Conservation (phyloP, 1,139 yeast species). For the Chernovozyma aurita region DNA sequence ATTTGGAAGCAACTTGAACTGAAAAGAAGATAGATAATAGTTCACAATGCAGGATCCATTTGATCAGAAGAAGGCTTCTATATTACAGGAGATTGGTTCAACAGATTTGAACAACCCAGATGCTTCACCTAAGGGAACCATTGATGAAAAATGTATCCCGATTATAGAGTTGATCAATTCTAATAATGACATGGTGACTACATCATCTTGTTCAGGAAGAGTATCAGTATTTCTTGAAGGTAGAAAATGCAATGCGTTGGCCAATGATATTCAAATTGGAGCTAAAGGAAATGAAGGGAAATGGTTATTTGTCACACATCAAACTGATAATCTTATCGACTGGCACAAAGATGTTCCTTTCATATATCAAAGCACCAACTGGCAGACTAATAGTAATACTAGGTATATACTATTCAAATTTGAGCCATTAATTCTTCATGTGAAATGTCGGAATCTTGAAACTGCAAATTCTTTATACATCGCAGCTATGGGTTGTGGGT, state of each 20-base stretch:
- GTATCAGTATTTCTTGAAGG: slow-evolving; percentile 81
- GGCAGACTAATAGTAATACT: slow-evolving; percentile 14
- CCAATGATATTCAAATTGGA: slow-evolving; percentile 46
- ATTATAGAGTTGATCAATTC: slow-evolving; percentile 63
- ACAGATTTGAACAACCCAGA: slow-evolving; percentile 49
- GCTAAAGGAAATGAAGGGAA: slow-evolving; percentile 85
- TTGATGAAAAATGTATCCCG: slow-evolving; percentile 69
- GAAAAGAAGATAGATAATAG: too few relatives aligned
- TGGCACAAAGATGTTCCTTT: slow-evolving; percentile 46
- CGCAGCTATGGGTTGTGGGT: slow-evolving; percentile 79
- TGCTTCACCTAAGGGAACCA: slow-evolving; percentile 80
- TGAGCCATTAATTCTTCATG: slow-evolving; percentile 82
- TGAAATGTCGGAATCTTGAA: slow-evolving; percentile 61
- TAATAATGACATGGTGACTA: slow-evolving; percentile 68
- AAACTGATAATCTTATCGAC: slow-evolving; percentile 38
- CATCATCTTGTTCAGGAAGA: slow-evolving; percentile 86
- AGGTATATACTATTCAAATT: slow-evolving; percentile 69
- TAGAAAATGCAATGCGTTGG: slow-evolving; percentile 21
- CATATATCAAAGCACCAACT: slow-evolving; percentile 11
- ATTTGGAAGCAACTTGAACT: too few relatives aligned
- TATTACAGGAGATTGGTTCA: slow-evolving; percentile 51
- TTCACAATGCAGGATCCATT: slow-evolving; percentile 54
- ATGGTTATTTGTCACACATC: slow-evolving; percentile 83
- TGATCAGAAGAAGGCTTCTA: slow-evolving; percentile 60
- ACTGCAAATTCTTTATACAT: slow-evolving; percentile 62